Evolutionary conservation across 2,329 filamentous ascomycete genomes (phyloP).

Genomic region (Juglanconis sp.): DNA sequence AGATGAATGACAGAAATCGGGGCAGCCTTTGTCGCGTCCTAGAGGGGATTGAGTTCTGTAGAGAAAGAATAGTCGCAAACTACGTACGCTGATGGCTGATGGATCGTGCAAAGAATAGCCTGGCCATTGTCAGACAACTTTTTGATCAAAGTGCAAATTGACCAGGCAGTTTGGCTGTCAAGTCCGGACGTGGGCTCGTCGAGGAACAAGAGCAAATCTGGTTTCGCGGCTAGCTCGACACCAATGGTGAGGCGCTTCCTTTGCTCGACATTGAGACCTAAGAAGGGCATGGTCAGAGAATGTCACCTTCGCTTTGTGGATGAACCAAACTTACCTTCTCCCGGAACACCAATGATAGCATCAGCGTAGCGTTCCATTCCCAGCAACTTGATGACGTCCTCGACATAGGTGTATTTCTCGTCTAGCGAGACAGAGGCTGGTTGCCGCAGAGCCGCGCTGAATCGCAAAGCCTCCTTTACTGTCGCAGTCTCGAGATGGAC

Average conservation of each 20-base stretch:
- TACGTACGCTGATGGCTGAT: slow-evolving; percentile 49
- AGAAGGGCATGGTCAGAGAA: slow-evolving; percentile 23
- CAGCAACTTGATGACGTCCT: slow-evolving; percentile 69
- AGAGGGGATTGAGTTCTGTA: no score
- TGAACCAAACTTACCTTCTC: not conserved
- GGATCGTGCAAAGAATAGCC: slow-evolving; percentile 58
- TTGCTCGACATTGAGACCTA: slow-evolving; percentile 47
- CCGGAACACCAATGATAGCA: slow-evolving; percentile 39
- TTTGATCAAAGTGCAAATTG: slow-evolving; percentile 59
- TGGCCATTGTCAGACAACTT: slow-evolving; percentile 60
- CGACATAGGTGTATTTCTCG: slow-evolving; percentile 74
- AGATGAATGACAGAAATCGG: no score
- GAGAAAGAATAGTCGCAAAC: no score
- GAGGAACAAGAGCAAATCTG: slow-evolving; percentile 50
- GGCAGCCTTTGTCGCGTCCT: no score
- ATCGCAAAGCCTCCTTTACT: slow-evolving; percentile 62
- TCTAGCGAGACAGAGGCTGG: slow-evolving; percentile 57
- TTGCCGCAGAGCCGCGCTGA: slow-evolving; percentile 72
- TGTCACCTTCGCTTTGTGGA: not conserved
- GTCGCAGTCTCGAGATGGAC: no score
- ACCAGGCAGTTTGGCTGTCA: slow-evolving; percentile 56
- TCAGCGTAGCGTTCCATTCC: slow-evolving; percentile 47
- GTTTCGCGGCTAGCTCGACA: slow-evolving; percentile 57
- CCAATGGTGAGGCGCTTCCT: slow-evolving; percentile 67
- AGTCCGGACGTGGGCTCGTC: slow-evolving; percentile 61